phyloP scores from a whole-genome alignment of 169 alveolate genomes.

The Plasmodium billcollinsi region DNA sequence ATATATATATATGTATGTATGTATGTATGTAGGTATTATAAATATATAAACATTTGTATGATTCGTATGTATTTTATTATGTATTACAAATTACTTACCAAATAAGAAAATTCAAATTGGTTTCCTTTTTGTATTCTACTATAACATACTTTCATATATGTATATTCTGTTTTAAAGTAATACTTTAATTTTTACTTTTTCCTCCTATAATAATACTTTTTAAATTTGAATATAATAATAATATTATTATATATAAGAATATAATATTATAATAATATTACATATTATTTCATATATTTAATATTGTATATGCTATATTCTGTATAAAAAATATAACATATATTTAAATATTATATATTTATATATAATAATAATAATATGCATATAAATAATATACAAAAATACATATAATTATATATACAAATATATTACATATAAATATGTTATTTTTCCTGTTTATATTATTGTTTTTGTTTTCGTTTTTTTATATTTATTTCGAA shows the following conservation, averaged over 20 bases:
- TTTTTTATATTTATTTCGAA: too few relatives aligned
- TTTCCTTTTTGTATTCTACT: constrained; percentile 54
- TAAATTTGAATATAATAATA: not conserved
- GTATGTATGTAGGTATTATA: not conserved
- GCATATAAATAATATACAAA: constrained; percentile 5
- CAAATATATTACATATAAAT: not conserved
- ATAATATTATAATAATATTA: too few relatives aligned
- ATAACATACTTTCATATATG: constrained; percentile 70
- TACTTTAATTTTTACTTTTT: constrained; percentile 20
- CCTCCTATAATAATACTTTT: constrained; percentile 19
- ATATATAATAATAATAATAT: constrained; percentile 9
- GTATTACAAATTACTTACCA: constrained; percentile 31
- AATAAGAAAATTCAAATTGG: constrained; percentile 39
- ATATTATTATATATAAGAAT: not conserved
- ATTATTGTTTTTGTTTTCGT: constrained; percentile 3
- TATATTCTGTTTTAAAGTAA: constrained; percentile 45
- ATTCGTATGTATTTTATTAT: constrained; percentile 11
- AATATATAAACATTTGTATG: not conserved
- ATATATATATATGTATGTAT: too few relatives aligned
- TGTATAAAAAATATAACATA: not conserved
- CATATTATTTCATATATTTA: too few relatives aligned
- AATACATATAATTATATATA: constrained; percentile 4
- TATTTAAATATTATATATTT: constrained; percentile 10
- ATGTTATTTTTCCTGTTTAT: constrained; percentile 1
- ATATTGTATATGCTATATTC: too few relatives aligned